Evolutionary conservation across 202 grass and related monocot genomes (phyloP).

Genomic region (Saccharum hybrid): DNA sequence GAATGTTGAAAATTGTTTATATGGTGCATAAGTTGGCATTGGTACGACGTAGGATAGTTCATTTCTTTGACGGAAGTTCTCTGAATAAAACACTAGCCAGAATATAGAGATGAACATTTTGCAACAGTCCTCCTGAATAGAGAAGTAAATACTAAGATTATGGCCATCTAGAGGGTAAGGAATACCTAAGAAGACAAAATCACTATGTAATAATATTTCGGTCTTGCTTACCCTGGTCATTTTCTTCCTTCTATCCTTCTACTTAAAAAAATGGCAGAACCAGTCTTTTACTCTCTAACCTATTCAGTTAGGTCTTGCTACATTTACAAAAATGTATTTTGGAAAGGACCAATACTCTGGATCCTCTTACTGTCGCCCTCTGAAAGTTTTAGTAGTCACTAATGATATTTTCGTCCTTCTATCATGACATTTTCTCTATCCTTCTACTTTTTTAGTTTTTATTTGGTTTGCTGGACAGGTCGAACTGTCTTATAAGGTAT

Average conservation of each 20-base stretch:
- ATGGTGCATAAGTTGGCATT: conserved; percentile 1
- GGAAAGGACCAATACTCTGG: background rate
- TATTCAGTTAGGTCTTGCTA: background rate
- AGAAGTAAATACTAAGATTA: background rate
- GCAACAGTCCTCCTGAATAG: background rate
- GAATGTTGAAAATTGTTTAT: background rate
- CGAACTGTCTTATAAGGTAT: background rate
- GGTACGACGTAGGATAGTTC: background rate
- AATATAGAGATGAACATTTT: background rate
- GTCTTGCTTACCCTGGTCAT: background rate
- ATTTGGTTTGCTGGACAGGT: background rate
- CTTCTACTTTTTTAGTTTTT: background rate
- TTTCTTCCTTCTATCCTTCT: background rate
- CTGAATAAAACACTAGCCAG: background rate
- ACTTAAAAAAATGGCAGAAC: background rate
- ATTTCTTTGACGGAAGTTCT: conserved; percentile 4
- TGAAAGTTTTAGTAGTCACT: background rate
- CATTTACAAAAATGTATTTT: background rate
- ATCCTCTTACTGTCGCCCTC: background rate
- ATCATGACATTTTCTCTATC: no score
- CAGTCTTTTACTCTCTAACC: background rate
- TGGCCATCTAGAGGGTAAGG: background rate
- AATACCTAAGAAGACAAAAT: background rate
- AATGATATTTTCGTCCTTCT: background rate
- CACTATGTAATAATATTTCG: background rate